These are phyloP conservation scores for Mycena indigotica DNA, from an alignment of 768 basidiomycete species.

Conservation along the genomic window DNA sequence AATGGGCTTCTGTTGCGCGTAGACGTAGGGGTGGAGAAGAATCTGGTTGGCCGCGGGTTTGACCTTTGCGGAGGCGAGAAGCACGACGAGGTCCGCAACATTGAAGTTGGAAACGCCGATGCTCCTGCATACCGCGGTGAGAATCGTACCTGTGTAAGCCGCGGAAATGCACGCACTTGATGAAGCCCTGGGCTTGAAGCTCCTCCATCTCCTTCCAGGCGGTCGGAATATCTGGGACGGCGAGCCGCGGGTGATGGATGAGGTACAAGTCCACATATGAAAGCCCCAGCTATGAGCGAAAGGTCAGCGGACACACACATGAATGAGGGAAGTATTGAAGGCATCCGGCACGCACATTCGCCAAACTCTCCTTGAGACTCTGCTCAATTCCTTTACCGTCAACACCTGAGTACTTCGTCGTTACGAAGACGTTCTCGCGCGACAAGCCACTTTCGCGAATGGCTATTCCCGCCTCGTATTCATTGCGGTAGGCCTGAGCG, in stretches of 20 bases:
- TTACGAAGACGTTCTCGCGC: constrained; percentile 51
- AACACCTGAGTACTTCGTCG: constrained; percentile 54
- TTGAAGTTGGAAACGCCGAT: constrained; percentile 76
- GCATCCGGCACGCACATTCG: constrained; percentile 55
- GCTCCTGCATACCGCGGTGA: constrained; percentile 43
- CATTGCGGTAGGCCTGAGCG: constrained; percentile 47
- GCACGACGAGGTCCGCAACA: constrained; percentile 49
- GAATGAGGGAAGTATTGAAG: too few species aligned
- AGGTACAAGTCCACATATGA: constrained; percentile 71
- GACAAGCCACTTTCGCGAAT: constrained; percentile 49
- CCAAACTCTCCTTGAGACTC: constrained; percentile 49
- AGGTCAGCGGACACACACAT: too few species aligned
- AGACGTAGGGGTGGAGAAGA: constrained; percentile 60
- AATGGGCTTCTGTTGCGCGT: constrained; percentile 45
- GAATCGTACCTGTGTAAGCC: constrained; percentile 7
- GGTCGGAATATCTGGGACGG: constrained; percentile 36
- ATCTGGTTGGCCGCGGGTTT: constrained; percentile 77
- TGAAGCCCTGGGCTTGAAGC: constrained; percentile 46
- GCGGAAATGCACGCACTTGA: constrained; percentile 35
- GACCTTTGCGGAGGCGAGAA: constrained; percentile 53
- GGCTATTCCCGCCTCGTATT: constrained; percentile 39
- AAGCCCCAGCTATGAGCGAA: constrained; percentile 65
- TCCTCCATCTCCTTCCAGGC: constrained; percentile 62
- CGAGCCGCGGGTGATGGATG: constrained; percentile 51
- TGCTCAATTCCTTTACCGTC: constrained; percentile 33